phyloP scores from a whole-genome alignment of 805 yeast genomes.

The Nematodospora valgi region DNA sequence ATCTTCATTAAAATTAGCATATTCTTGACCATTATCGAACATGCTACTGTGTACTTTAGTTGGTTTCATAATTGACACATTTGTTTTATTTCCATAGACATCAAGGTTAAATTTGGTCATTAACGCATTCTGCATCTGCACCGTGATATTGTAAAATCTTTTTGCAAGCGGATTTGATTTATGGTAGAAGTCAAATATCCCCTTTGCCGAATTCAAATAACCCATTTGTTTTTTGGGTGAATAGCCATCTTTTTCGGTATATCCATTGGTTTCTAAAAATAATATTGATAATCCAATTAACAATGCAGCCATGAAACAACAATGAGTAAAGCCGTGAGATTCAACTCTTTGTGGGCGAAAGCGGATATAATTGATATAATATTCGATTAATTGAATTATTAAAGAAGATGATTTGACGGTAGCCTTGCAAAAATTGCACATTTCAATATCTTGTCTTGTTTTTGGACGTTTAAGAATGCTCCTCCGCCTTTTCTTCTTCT shows the following conservation, averaged over 20 bases:
- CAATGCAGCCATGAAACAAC: conserved; percentile 12
- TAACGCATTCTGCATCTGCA: conserved; percentile 1
- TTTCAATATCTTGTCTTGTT: conserved; percentile 6
- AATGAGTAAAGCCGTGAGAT: conserved; percentile 10
- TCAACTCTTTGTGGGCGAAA: conserved; percentile 9
- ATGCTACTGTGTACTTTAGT: too few species aligned
- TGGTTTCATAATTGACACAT: too few species aligned
- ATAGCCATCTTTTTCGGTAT: conserved; percentile 6
- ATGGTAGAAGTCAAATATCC: conserved; percentile 7
- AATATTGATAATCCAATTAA: conserved; percentile 9
- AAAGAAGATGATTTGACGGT: conserved; percentile 13
- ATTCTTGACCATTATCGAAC: too few species aligned
- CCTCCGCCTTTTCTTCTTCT: conserved; percentile 3
- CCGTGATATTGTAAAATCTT: conserved; percentile 3
- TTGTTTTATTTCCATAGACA: conserved; percentile 5
- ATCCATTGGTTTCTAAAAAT: conserved; percentile 3
- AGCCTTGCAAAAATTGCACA: conserved; percentile 12
- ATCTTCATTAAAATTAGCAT: conserved; percentile 9
- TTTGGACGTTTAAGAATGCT: neutral
- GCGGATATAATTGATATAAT: conserved; percentile 9
- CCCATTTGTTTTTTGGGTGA: conserved; percentile 4
- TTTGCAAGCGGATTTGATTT: conserved; percentile 1
- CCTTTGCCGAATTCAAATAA: conserved; percentile 7
- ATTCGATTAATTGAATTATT: conserved; percentile 14
- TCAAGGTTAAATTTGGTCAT: conserved; percentile 8